Evolutionary conservation across 768 basidiomycete species (phyloP).

Genomic region (Chiua virens): DNA sequence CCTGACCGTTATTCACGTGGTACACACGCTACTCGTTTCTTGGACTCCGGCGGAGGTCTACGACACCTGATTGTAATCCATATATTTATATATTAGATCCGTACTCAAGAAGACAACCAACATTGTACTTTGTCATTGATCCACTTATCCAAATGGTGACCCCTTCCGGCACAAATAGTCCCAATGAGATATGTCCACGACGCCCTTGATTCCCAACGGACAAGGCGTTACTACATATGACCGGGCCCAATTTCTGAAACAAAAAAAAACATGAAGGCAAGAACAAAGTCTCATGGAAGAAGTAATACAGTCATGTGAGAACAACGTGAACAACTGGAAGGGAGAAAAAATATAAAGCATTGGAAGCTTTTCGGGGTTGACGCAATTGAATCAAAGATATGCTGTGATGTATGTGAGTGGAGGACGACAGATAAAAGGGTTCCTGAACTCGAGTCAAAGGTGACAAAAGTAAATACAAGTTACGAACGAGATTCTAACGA

Average conservation of each 20-base stretch:
- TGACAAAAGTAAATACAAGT: conserved; percentile 15
- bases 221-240: conserved; percentile 3
- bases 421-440: conserved; percentile 9
- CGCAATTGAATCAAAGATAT: too few relatives aligned
- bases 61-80: not conserved
- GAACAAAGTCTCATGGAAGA: not conserved
- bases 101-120: not conserved
- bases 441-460: not conserved
- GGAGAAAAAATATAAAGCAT: conserved; percentile 1
- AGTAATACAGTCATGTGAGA: conserved; percentile 6
- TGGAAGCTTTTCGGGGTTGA: not conserved
- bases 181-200: not conserved
- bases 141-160: too few relatives aligned
- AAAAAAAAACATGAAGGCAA: not conserved
- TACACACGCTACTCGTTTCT: too few relatives aligned
- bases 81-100: conserved; percentile 1
- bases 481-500: not conserved
- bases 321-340: too few relatives aligned
- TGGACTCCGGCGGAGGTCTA: not conserved
- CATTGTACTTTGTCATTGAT: too few relatives aligned
- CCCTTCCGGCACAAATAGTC: too few relatives aligned
- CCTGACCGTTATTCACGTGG: too few relatives aligned
- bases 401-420: too few relatives aligned
- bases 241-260: conserved; percentile 6
- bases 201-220: not conserved